Conservation (phyloP, 495 filamentous ascomycete genomes). For the Cladorrhinum samala region DNA sequence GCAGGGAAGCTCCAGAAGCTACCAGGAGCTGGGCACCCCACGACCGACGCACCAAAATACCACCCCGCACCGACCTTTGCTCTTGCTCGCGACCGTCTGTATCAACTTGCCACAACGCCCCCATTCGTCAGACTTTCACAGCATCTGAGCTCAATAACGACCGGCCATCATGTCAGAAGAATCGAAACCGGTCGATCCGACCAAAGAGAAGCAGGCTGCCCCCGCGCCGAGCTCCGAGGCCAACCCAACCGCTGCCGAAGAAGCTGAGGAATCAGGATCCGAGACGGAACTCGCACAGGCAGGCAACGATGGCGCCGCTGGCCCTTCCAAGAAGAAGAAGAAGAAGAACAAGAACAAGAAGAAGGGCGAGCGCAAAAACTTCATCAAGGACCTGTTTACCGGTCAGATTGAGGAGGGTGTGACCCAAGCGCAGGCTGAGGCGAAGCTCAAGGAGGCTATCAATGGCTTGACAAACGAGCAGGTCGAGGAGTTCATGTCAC, state of each 20-base stretch:
- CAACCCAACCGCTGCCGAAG: slow-evolving; percentile 27
- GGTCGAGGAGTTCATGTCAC: slow-evolving; percentile 48
- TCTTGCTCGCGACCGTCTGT: too few relatives aligned
- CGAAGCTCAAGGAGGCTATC: slow-evolving; percentile 35
- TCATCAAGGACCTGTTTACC: background rate
- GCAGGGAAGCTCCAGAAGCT: background rate
- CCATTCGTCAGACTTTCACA: too few relatives aligned
- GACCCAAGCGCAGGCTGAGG: slow-evolving; percentile 12
- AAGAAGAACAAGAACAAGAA: slow-evolving; percentile 49
- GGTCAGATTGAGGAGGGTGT: background rate
- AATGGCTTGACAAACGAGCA: slow-evolving; percentile 42
- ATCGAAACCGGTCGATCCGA: slow-evolving; percentile 40
- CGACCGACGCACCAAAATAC: background rate
- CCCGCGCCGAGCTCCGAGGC: slow-evolving; percentile 4
- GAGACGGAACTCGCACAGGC: slow-evolving; percentile 26
- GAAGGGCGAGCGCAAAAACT: slow-evolving; percentile 22
- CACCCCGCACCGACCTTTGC: too few relatives aligned
- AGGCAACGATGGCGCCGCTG: slow-evolving; percentile 12
- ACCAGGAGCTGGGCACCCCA: background rate
- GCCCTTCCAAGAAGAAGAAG: slow-evolving; percentile 37
- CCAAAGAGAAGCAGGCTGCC: slow-evolving; percentile 18
- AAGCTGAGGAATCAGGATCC: slow-evolving; percentile 33
- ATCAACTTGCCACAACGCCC: background rate
- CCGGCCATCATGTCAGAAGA: slow-evolving; percentile 41
- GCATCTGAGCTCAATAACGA: background rate